A percentile compares a stretch with the other conserved stretches of the same genome.
Evolutionary conservation across 129 eudicot species (phyloP).

Genomic region (Smallanthus sonchifolius): DNA sequence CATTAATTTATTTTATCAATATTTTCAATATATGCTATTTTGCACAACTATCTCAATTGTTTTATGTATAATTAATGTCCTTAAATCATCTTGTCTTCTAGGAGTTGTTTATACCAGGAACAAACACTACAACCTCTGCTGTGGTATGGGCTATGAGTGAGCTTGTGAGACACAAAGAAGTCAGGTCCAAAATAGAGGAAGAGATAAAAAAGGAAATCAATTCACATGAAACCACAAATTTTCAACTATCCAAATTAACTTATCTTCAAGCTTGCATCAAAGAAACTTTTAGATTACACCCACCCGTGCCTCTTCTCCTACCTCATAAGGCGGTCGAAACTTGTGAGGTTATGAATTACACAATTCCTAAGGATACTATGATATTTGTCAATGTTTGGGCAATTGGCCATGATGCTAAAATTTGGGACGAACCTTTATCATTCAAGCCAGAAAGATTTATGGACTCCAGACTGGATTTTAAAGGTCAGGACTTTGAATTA

Average conservation of each 20-base stretch:
- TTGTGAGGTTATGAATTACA: constrained; percentile 18
- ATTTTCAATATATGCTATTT: too few relatives aligned
- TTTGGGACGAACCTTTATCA: constrained; percentile 21
- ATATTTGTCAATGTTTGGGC: constrained; percentile 28
- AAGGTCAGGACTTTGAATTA: constrained; percentile 21
- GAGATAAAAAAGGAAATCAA: constrained; percentile 9
- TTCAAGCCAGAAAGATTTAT: constrained; percentile 31
- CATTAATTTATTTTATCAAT: too few relatives aligned
- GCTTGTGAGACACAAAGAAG: constrained; percentile 14
- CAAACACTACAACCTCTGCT: constrained; percentile 12
- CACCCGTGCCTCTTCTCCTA: constrained; percentile 25
- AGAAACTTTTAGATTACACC: constrained; percentile 25
- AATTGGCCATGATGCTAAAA: constrained; percentile 18
- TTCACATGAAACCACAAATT: not conserved
- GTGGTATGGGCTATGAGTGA: constrained; percentile 20
- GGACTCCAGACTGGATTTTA: not conserved
- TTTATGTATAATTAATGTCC: too few relatives aligned
- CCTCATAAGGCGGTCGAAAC: constrained; percentile 8
- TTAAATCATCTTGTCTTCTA: not conserved
- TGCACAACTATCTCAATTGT: too few relatives aligned
- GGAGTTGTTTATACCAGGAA: constrained; percentile 21
- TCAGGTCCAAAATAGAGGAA: not conserved
- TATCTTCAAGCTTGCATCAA: constrained; percentile 25
- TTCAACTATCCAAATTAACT: constrained; percentile 16
- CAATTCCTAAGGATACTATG: constrained; percentile 10